Evolutionary conservation across 208 protist species (phyloP).

Genomic region (Trypanosoma caninum): DNA sequence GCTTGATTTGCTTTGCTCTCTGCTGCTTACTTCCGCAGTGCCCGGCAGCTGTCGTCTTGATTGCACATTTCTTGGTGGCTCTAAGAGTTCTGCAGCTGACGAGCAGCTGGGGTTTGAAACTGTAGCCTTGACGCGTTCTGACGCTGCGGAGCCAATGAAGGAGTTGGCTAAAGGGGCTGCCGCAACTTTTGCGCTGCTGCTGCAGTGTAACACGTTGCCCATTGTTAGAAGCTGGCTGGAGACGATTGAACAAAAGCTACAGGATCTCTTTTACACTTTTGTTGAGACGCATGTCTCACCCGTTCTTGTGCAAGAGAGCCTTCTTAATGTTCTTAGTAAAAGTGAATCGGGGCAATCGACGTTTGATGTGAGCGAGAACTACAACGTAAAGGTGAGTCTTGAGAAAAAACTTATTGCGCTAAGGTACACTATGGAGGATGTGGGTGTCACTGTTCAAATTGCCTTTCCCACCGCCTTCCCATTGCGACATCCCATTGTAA

Average conservation of each 20-base stretch:
- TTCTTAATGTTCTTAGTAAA: slow-evolving; percentile 66
- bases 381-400: slow-evolving; percentile 61
- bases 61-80: slow-evolving; percentile 61
- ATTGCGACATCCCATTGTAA: slow-evolving; percentile 52
- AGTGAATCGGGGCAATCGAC: slow-evolving; percentile 52
- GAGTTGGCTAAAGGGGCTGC: slow-evolving; percentile 78
- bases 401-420: slow-evolving; percentile 52
- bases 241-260: slow-evolving; percentile 70
- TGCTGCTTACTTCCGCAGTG: slow-evolving; percentile 58
- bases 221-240: slow-evolving; percentile 77
- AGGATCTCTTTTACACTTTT: slow-evolving; percentile 59
- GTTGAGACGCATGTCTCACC: slow-evolving; percentile 68
- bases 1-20: slow-evolving; percentile 64
- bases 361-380: slow-evolving; percentile 67
- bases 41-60: slow-evolving; percentile 44
- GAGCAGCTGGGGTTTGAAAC: slow-evolving; percentile 41
- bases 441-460: slow-evolving; percentile 62
- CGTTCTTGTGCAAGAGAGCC: slow-evolving; percentile 68
- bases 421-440: slow-evolving; percentile 85
- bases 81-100: slow-evolving; percentile 10
- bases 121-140: slow-evolving; percentile 56
- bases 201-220: slow-evolving; percentile 49
- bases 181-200: slow-evolving; percentile 67
- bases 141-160: slow-evolving; percentile 39
- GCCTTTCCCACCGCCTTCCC: slow-evolving; percentile 70